These are phyloP conservation scores for Flaveria ramosissima DNA, from an alignment of 129 eudicot species.

Conservation along the genomic window DNA sequence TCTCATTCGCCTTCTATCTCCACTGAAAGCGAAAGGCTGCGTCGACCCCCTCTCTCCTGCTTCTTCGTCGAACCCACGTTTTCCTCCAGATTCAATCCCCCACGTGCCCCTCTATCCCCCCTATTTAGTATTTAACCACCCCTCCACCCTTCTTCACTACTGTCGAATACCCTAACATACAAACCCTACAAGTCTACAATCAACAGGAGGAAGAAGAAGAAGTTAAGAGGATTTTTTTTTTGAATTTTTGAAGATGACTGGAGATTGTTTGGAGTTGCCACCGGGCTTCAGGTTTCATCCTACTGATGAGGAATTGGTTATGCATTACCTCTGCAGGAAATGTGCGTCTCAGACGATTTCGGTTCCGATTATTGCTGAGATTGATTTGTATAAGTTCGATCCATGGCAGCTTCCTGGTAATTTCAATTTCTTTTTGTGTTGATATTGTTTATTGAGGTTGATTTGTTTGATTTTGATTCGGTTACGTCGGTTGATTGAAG, in stretches of 20 bases:
- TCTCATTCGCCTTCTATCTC: slow-evolving; percentile 14
- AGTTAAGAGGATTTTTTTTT: too few species aligned
- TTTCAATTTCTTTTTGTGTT: not conserved
- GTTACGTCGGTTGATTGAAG: not conserved
- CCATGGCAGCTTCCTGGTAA: slow-evolving; percentile 81
- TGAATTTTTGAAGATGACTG: slow-evolving; percentile 8
- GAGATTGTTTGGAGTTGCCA: slow-evolving; percentile 39
- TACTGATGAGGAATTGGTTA: slow-evolving; percentile 65
- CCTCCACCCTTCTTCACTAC: not conserved
- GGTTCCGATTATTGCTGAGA: slow-evolving; percentile 57
- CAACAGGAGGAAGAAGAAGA: not conserved
- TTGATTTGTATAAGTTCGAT: slow-evolving; percentile 65
- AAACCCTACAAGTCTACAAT: not conserved
- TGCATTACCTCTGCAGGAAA: slow-evolving; percentile 56
- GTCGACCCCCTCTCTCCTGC: slow-evolving; percentile 32
- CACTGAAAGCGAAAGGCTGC: slow-evolving; percentile 30
- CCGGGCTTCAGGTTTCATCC: slow-evolving; percentile 74
- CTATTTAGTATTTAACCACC: slow-evolving; percentile 28
- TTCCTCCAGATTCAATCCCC: slow-evolving; percentile 45
- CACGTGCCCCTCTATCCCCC: slow-evolving; percentile 30
- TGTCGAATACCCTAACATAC: slow-evolving; percentile 31
- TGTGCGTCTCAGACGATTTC: slow-evolving; percentile 53
- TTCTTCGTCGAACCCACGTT: slow-evolving; percentile 35
- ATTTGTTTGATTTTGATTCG: not conserved
- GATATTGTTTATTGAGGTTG: too few species aligned